Base-by-base conservation (phyloP, 768 basidiomycete genomes). In the Psilocybe subaeruginosa region DNA sequence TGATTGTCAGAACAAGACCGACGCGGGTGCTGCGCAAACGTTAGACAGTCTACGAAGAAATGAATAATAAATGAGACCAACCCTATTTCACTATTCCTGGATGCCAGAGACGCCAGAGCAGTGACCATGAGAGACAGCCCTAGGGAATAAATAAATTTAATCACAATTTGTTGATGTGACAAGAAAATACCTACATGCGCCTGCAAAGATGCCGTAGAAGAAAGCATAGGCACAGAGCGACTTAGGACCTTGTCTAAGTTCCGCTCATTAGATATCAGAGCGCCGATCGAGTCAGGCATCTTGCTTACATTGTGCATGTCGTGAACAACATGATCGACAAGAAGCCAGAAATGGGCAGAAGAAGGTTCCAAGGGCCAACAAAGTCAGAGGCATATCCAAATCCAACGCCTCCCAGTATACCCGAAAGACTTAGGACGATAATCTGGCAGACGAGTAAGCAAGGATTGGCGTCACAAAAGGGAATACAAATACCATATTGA, bases 171-270 rank as follows among this genome's bases (percentile, higher is more conserved):
- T 49, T 9, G n/a, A 37, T 14, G 8, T n/a, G 41, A 12, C 37
- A 33, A 3, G 27, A 30, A 27, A n/a, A 9, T 14, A 65, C 77
- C 61, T 61, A 81, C 80, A 81, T 46, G 79, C 79, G n/a, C 81
- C 80, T 6, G 82, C 77, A 54, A 79, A 77, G 48, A 83, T 68
- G 6, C 83, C 82, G 59, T 84, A 85, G 43, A 85, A 67, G 23
- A 81, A 67, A 16, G 77, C 73, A 33, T 82, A 75, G 41, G 72
- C 71, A 51, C 80, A 71, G 27, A 82, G 70, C n/a, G 74, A 74
- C 4, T 69, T 74, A 7, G 71, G 60, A 46, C 68, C 74, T 59
- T 75, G 71, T 43, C 79, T 80, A 56, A 12, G 59, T 47, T 50
- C 19, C 11, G 27, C 47, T 23, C 54, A 29, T 57, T 39, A 63